These are phyloP conservation scores for Aspergillus leporis DNA, from an alignment of 495 filamentous ascomycete genomes.

Conservation along the genomic window DNA sequence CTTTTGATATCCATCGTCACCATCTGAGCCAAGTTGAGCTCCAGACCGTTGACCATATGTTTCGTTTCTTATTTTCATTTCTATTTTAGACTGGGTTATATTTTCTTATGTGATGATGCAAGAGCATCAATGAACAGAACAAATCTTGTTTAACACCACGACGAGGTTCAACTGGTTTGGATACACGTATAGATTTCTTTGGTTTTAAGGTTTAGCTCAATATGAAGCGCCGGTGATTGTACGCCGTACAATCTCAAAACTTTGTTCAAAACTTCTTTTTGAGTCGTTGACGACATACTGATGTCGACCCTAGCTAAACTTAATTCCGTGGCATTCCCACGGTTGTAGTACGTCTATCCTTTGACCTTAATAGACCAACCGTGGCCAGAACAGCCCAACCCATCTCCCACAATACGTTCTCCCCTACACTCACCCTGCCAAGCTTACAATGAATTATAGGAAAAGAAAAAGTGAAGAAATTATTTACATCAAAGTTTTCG, in stretches of 20 bases:
- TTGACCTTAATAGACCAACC: too few relatives aligned
- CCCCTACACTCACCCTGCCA: too few relatives aligned
- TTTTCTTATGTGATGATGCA: conserved; percentile 19
- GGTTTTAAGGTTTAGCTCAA: conserved; percentile 1
- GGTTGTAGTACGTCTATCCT: not conserved
- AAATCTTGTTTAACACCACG: conserved; percentile 1
- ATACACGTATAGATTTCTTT: conserved; percentile 6
- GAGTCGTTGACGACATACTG: conserved; percentile 3
- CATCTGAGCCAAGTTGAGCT: conserved; percentile 12
- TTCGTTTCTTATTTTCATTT: conserved; percentile 10
- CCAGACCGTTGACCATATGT: conserved; percentile 4
- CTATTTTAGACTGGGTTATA: conserved; percentile 21
- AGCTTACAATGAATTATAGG: not conserved
- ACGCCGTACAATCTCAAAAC: not conserved
- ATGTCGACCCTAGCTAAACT: not conserved
- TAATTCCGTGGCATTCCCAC: not conserved
- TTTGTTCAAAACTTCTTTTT: not conserved
- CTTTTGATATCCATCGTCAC: conserved; percentile 38
- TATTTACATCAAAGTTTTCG: not conserved
- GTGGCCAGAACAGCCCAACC: too few relatives aligned
- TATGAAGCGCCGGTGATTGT: not conserved
- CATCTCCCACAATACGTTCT: too few relatives aligned
- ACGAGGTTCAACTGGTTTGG: conserved; percentile 8
- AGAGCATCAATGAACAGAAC: conserved; percentile 5
- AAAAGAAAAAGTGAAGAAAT: not conserved